phyloP scores from a whole-genome alignment of 2,329 filamentous ascomycete species.

The Stylonectria norvegica region DNA sequence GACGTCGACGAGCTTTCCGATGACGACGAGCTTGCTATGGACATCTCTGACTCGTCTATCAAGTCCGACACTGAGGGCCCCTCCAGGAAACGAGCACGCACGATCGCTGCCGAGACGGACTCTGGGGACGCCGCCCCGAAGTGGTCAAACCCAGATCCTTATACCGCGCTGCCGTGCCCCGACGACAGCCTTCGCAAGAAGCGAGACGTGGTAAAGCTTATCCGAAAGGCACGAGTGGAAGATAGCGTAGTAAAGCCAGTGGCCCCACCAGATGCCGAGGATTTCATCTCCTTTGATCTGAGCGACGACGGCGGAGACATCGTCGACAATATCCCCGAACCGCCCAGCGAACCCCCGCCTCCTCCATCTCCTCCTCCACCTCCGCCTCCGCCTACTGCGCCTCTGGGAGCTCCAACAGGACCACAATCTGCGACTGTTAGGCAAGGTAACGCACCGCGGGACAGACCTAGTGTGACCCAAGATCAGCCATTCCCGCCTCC shows the following conservation, averaged over 20 bases:
- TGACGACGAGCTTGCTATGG: constrained; percentile 62
- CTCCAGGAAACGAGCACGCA: constrained; percentile 35
- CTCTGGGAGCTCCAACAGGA: constrained; percentile 21
- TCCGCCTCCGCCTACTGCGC: constrained; percentile 14
- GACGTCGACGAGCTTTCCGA: constrained; percentile 58
- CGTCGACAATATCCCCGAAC: too few relatives aligned
- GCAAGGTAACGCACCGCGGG: background rate
- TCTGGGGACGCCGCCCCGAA: constrained; percentile 57
- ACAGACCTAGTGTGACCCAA: constrained; percentile 16
- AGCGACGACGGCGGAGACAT: constrained; percentile 52
- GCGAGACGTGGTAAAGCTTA: constrained; percentile 83
- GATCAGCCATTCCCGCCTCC: constrained; percentile 7
- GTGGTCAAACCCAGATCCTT: constrained; percentile 96
- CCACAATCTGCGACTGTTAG: constrained; percentile 21
- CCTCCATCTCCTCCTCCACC: constrained; percentile 15
- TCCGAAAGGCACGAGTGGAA: constrained; percentile 80
- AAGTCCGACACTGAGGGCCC: constrained; percentile 36
- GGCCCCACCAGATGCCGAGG: constrained; percentile 60
- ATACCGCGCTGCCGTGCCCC: constrained; percentile 78
- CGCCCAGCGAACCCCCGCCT: constrained; percentile 16
- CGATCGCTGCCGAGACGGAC: constrained; percentile 23
- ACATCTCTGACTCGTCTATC: constrained; percentile 46
- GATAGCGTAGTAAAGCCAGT: constrained; percentile 45
- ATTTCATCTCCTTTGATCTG: constrained; percentile 86
- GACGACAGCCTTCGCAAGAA: constrained; percentile 72